phyloP scores from a whole-genome alignment of 2,329 filamentous ascomycete genomes.

The Zasmidium angulare region DNA sequence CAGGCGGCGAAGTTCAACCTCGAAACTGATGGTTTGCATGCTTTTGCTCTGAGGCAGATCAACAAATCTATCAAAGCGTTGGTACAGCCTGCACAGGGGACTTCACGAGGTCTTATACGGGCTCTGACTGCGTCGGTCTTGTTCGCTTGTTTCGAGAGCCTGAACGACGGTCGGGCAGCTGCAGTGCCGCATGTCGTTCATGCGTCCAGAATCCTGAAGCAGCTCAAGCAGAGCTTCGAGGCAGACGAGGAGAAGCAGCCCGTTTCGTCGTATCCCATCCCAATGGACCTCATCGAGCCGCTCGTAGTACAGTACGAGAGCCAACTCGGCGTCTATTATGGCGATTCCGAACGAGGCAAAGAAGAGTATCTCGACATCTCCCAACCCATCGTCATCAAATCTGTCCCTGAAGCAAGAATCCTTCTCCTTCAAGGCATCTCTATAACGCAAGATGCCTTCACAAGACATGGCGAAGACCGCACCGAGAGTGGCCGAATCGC shows the following conservation, averaged over 20 bases:
- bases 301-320: conserved; percentile 2
- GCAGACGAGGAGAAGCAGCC: not conserved
- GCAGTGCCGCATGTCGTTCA: conserved; percentile 3
- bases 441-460: not conserved
- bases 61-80: conserved; percentile 10
- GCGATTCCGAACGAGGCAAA: not conserved
- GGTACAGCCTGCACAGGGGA: not conserved
- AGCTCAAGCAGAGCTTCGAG: not conserved
- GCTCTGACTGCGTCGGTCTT: conserved; percentile 6
- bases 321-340: conserved; percentile 2
- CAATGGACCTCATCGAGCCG: not conserved
- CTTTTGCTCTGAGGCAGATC: conserved; percentile 11
- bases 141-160: conserved; percentile 7
- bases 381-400: not conserved
- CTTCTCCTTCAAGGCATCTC: not conserved
- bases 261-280: not conserved
- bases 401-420: not conserved
- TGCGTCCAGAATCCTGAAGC: not conserved
- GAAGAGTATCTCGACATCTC: not conserved
- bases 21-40: conserved; percentile 5
- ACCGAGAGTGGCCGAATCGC: not conserved
- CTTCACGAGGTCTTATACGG: not conserved
- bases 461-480: not conserved
- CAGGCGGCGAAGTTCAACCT: conserved; percentile 5
- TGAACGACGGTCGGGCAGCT: not conserved